phyloP scores from a whole-genome alignment of 1,284 basidiomycete genomes.

The Austropuccinia psidii region DNA sequence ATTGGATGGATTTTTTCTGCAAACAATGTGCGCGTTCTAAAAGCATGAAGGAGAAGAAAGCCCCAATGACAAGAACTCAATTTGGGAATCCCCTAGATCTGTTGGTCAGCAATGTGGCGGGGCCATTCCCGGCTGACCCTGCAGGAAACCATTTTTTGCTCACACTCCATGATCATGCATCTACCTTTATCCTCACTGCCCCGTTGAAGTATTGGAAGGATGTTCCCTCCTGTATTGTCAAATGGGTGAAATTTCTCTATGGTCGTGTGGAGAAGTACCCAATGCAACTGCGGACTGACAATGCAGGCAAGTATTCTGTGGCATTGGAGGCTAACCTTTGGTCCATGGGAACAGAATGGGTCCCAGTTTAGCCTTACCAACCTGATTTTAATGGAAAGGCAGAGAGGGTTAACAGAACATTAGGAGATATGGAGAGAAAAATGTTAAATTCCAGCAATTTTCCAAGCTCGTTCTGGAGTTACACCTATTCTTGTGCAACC shows the following conservation, averaged over 20 bases:
- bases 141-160: background rate
- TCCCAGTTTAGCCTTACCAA: background rate
- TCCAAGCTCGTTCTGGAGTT: background rate
- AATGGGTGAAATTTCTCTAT: too few species aligned
- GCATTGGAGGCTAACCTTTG: background rate
- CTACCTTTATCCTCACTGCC: background rate
- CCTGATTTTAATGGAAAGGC: slow-evolving; percentile 7
- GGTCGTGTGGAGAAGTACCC: too few species aligned
- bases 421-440: background rate
- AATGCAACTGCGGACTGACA: background rate
- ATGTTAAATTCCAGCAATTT: background rate
- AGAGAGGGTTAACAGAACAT: background rate
- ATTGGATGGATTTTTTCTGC: background rate
- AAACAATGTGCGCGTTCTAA: background rate
- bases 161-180: background rate
- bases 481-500: background rate
- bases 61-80: too few species aligned
- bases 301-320: background rate
- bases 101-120: background rate
- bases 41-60: background rate
- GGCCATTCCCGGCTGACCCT: background rate
- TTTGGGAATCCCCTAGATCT: background rate
- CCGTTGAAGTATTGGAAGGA: background rate
- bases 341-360: background rate
- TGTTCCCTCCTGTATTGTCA: background rate